Evolutionary conservation across 148 eudicot species (phyloP).

Genomic region (Arbutus unedo): DNA sequence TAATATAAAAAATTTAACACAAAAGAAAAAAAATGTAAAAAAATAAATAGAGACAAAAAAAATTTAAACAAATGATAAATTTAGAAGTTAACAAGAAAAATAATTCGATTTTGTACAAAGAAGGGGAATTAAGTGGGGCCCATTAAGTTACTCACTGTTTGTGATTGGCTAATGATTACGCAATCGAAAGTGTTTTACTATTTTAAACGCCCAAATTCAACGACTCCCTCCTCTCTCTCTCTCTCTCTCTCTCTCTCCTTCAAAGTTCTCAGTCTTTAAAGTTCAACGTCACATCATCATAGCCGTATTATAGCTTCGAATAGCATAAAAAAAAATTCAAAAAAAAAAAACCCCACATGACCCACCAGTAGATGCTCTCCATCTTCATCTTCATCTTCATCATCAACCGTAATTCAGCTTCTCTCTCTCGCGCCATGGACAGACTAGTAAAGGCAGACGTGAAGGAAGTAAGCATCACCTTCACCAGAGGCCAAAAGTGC

Average conservation of each 20-base stretch:
- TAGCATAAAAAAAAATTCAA: background rate
- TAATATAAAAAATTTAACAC: too few relatives aligned
- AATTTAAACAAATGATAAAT: too few relatives aligned
- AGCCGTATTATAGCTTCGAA: background rate
- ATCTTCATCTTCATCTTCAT: background rate
- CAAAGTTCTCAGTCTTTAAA: too few relatives aligned
- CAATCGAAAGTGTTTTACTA: too few relatives aligned
- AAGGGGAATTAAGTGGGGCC: too few relatives aligned
- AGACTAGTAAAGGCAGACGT: constrained; percentile 46
- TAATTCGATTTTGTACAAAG: too few relatives aligned
- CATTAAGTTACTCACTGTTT: too few relatives aligned
- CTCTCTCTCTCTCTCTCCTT: background rate
- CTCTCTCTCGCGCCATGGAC: constrained; percentile 33
- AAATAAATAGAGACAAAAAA: too few relatives aligned
- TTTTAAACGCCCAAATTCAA: too few relatives aligned
- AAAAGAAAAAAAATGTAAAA: too few relatives aligned
- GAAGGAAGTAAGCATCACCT: constrained; percentile 28
- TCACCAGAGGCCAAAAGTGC: constrained; percentile 34
- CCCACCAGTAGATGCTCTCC: background rate
- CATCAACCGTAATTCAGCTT: background rate
- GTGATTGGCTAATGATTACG: too few relatives aligned
- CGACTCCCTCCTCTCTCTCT: background rate
- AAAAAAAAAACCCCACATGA: background rate
- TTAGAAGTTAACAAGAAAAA: too few relatives aligned
- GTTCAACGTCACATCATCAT: background rate